phyloP scores from a whole-genome alignment of 192 early-diverging fungal species.

The Ambispora gerdemannii region DNA sequence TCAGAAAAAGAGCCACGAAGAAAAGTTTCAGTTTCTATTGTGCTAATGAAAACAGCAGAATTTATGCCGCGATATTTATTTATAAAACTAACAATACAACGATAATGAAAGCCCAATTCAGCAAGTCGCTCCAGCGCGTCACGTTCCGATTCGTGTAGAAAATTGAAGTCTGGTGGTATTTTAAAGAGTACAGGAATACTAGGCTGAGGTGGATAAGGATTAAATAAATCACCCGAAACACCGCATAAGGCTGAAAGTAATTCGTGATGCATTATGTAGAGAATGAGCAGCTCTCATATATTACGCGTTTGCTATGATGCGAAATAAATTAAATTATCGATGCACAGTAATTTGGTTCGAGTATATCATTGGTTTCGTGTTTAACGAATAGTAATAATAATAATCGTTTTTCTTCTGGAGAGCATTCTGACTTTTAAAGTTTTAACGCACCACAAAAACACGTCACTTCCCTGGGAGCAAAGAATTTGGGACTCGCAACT shows the following conservation, averaged over 20 bases:
- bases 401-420: no score
- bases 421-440: no score
- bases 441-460: no score
- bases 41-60: neutral
- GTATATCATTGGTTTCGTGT: no score
- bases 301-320: no score
- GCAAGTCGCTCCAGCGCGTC: constrained; percentile 56
- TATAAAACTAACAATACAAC: constrained; percentile 8
- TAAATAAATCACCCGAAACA: constrained; percentile 66
- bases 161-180: constrained; percentile 56
- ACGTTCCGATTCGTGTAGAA: constrained; percentile 65
- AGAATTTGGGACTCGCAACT: no score
- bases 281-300: no score
- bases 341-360: no score
- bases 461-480: no score
- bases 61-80: constrained; percentile 2
- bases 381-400: no score
- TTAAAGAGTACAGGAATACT: constrained; percentile 48
- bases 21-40: neutral
- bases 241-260: constrained; percentile 63
- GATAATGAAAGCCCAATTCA: constrained; percentile 54
- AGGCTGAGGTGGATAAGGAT: constrained; percentile 45
- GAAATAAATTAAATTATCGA: no score
- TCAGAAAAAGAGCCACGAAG: constrained; percentile 47
- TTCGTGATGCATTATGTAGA: constrained; percentile 81